Percentiles rank a stretch among this genome's conserved stretches.
Evolutionary conservation across 805 yeast genomes (phyloP).

Genomic region (Ogataea henricii): DNA sequence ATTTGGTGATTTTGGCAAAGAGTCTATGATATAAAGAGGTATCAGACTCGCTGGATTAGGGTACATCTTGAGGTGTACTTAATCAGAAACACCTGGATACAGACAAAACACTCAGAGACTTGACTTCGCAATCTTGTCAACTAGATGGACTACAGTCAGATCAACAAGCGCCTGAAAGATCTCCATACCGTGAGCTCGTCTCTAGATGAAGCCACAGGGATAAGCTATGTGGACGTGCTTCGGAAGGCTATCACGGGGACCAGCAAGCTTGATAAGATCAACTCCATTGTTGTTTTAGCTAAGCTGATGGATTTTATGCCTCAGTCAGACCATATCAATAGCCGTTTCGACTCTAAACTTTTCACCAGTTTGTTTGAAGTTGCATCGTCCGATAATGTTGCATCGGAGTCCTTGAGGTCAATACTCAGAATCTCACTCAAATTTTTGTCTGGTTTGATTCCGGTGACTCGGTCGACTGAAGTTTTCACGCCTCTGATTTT

Average conservation of each 20-base stretch:
- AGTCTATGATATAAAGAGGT: too few species aligned
- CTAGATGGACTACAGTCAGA: constrained; percentile 26
- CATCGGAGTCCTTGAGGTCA: constrained; percentile 29
- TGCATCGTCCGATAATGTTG: constrained; percentile 21
- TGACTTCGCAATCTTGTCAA: too few species aligned
- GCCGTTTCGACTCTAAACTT: constrained; percentile 25
- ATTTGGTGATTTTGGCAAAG: too few species aligned
- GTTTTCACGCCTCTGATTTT: constrained; percentile 22
- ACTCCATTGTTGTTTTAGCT: constrained; percentile 55
- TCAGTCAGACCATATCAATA: constrained; percentile 26
- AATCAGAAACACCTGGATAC: too few species aligned
- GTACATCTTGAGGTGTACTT: too few species aligned
- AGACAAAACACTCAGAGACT: too few species aligned
- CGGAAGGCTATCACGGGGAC: constrained; percentile 45
- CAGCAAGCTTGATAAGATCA: constrained; percentile 52
- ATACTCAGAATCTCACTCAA: constrained; percentile 36
- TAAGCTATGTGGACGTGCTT: constrained; percentile 28
- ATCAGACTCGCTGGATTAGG: too few species aligned
- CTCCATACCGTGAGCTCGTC: constrained; percentile 18
- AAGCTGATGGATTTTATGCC: constrained; percentile 52
- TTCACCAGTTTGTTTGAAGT: constrained; percentile 27
- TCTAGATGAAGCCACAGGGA: constrained; percentile 26
- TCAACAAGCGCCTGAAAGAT: constrained; percentile 31
- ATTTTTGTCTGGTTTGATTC: constrained; percentile 46
- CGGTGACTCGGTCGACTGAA: constrained; percentile 38